These are phyloP conservation scores for Brettanomyces sp. DNA, from an alignment of 805 yeast genomes.

Conservation along the genomic window DNA sequence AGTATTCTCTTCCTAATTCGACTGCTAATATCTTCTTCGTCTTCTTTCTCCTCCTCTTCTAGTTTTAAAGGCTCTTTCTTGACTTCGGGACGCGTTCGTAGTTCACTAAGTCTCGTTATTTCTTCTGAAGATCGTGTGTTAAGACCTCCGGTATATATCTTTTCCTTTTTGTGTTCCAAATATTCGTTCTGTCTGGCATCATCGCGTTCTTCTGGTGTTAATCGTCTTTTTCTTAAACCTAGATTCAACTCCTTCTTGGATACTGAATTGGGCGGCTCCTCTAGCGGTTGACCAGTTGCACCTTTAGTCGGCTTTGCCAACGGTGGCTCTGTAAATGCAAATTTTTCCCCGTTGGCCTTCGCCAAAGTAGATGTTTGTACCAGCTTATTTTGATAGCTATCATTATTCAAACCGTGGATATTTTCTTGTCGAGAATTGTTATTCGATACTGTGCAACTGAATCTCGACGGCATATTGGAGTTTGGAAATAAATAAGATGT, in stretches of 20 bases:
- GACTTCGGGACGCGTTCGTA: constrained; percentile 7
- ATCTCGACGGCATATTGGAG: too few species aligned
- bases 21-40: too few species aligned
- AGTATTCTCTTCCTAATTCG: too few species aligned
- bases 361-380: too few species aligned
- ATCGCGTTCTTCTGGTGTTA: constrained; percentile 9
- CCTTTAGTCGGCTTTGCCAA: constrained; percentile 41
- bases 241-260: constrained; percentile 39
- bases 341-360: background rate
- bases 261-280: constrained; percentile 54
- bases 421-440: too few species aligned
- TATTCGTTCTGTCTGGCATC: constrained; percentile 7
- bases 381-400: too few species aligned
- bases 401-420: too few species aligned
- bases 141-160: constrained; percentile 15
- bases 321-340: constrained; percentile 47
- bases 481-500: too few species aligned
- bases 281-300: constrained; percentile 68
- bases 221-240: constrained; percentile 4
- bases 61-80: background rate
- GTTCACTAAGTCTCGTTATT: constrained; percentile 24
- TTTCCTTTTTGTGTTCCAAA: constrained; percentile 7
- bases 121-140: constrained; percentile 26
- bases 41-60: too few species aligned
- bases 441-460: too few species aligned